Percentiles rank a stretch among this genome's conserved stretches.
These are phyloP conservation scores for Helichrysum umbraculigerum DNA, from an alignment of 129 eudicot genomes.

Conservation along the genomic window DNA sequence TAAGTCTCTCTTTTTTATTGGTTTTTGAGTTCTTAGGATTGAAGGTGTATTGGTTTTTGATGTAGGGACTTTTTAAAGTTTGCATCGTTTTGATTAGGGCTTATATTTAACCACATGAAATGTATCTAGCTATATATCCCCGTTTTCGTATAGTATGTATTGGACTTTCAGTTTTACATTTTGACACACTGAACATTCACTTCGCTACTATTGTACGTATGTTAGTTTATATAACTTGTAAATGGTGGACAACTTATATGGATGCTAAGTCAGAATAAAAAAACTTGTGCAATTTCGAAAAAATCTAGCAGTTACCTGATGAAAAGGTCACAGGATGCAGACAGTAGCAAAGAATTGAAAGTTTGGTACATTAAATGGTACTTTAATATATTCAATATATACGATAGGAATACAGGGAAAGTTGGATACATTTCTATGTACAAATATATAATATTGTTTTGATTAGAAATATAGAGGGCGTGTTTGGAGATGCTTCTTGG, in stretches of 20 bases:
- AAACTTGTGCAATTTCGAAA: no score
- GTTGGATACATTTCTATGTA: not conserved
- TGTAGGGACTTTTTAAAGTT: not conserved
- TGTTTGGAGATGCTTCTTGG: not conserved
- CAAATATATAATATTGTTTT: not conserved
- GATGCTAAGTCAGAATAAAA: not conserved
- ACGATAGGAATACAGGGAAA: not conserved
- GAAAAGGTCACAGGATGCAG: not conserved
- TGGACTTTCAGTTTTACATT: not conserved
- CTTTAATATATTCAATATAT: no score
- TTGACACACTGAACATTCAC: not conserved
- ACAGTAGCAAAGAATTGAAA: not conserved
- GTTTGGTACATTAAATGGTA: not conserved
- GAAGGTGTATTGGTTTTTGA: not conserved
- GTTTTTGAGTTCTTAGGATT: not conserved
- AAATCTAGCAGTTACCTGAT: not conserved
- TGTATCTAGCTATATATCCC: not conserved
- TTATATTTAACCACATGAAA: not conserved
- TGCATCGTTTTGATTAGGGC: slow-evolving; percentile 9
- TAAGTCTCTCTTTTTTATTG: not conserved
- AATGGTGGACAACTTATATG: not conserved
- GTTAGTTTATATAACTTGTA: not conserved
- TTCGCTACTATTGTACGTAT: not conserved
- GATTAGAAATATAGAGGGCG: not conserved
- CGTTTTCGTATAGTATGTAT: not conserved